Conservation (phyloP, 2,329 filamentous ascomycete species). For the Fusarium goolgardi region DNA sequence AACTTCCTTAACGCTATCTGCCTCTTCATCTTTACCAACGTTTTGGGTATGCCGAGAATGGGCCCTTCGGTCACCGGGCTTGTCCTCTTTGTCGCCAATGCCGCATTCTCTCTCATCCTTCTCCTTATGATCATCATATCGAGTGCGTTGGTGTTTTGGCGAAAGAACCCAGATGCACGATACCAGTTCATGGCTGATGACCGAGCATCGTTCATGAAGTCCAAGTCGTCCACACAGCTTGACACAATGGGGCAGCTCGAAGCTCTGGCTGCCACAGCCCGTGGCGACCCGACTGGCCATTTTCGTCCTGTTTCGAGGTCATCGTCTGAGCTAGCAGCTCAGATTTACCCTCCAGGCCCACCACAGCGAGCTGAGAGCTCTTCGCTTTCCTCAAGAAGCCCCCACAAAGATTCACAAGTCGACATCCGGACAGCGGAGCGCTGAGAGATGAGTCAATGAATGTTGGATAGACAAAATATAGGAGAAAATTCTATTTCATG, state of each 20-base stretch:
- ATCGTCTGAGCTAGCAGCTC: slow-evolving; percentile 12
- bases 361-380: slow-evolving; percentile 4
- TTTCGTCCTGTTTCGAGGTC: slow-evolving; percentile 24
- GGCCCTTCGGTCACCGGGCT: slow-evolving; percentile 90
- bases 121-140: slow-evolving; percentile 79
- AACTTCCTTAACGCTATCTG: slow-evolving; percentile 94
- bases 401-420: slow-evolving; percentile 19
- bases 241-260: slow-evolving; percentile 84
- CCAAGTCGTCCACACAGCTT: slow-evolving; percentile 75
- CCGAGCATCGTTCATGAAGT: slow-evolving; percentile 97
- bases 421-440: slow-evolving; percentile 16
- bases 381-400: slow-evolving; percentile 18
- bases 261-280: slow-evolving; percentile 88
- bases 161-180: slow-evolving; percentile 94
- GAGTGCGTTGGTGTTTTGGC: slow-evolving; percentile 75
- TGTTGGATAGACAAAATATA: neutral
- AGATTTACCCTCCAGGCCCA: neutral
- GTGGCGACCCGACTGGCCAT: slow-evolving; percentile 68
- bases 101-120: slow-evolving; percentile 82
- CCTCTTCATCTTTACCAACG: slow-evolving; percentile 85
- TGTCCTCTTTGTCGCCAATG: slow-evolving; percentile 88
- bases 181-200: slow-evolving; percentile 98
- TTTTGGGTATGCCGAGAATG: slow-evolving; percentile 84
- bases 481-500: neutral
- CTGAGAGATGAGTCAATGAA: neutral